Evolutionary conservation across 2,329 filamentous ascomycete genomes (phyloP), one percentile per base, ranked within the genome.

Genomic region (Paecilomyces fulvus): DNA sequence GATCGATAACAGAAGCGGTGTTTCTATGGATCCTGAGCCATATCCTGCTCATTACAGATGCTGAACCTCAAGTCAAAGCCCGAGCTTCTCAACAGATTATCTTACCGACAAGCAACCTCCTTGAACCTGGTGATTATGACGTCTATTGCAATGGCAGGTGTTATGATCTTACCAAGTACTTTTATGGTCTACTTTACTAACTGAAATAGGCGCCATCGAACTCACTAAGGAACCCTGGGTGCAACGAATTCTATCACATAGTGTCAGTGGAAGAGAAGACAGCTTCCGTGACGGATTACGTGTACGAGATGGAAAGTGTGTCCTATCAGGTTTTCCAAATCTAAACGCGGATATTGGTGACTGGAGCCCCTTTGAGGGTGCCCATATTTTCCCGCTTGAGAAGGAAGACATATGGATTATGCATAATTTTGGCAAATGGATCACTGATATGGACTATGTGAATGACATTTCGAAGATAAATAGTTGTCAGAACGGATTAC

Each of bases 401-500:
- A 53, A 53, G 30, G 51, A 37, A 37, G 7, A 21, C 8, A 37
- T 53, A 31, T 53, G 51, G 51, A 31, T 37, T 53, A 11, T 2
- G 30, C 1, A 53, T 3, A 53, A 53, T 53, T 37, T 20, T 10
- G 30, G 30, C 21, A 53, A 12, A 37, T 53, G 30, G 51, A 17
- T 37, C 12, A 53, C 21, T 20, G 28, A 52, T 31, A 52, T 52
- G 21, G 50, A 49, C 23, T 6, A 10, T 46, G 10, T 14, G 52
- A 53, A 21, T 33, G 20, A 20, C 5, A 17, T 7, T 14, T 33
- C 31, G 31, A 33, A 33, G 31, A 58, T 61, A 25, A 49, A 59
- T 30, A 58, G 53, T n/a, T 33, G 49, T 30, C 56, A 59, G 23
- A 60, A 60, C 55, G 56, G 55, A 7, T 30, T 62, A 2, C 49